phyloP scores from a whole-genome alignment of 352 stramenopile species.

The Phytophthora uliginosa region DNA sequence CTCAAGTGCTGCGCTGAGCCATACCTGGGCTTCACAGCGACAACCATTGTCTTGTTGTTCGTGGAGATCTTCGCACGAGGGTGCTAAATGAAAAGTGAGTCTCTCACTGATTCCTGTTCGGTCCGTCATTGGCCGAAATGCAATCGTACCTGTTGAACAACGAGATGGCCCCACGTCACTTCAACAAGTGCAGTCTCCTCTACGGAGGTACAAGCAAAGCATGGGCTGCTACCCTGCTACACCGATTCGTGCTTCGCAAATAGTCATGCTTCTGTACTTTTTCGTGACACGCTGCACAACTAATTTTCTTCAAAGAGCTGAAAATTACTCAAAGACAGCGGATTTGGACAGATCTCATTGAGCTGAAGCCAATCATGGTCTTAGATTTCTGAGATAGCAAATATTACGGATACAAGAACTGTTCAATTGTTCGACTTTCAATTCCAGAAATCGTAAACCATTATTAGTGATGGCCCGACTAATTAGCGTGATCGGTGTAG shows the following conservation, averaged over 20 bases:
- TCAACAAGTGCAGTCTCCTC: neutral
- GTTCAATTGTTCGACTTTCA: no score
- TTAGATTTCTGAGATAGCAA: no score
- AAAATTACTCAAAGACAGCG: no score
- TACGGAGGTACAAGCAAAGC: neutral
- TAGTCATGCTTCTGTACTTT: no score
- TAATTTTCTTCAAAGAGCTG: no score
- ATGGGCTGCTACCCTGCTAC: conserved; percentile 10
- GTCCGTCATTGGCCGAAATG: conserved; percentile 31
- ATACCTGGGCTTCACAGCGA: conserved; percentile 40
- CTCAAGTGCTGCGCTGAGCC: neutral
- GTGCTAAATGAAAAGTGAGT: conserved; percentile 14
- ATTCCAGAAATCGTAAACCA: no score
- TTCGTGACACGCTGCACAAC: no score
- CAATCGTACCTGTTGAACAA: neutral
- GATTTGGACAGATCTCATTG: no score
- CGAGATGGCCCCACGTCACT: conserved; percentile 2
- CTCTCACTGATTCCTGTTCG: neutral
- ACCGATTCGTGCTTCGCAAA: no score
- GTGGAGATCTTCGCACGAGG: conserved; percentile 10
- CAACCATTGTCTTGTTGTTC: conserved; percentile 26
- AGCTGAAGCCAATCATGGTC: no score
- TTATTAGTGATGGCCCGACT: no score
- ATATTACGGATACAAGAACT: no score
- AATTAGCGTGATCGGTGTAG: neutral